Base-by-base conservation (phyloP, 2,329 filamentous ascomycete species). In the Dothiorella sarmentorum region DNA sequence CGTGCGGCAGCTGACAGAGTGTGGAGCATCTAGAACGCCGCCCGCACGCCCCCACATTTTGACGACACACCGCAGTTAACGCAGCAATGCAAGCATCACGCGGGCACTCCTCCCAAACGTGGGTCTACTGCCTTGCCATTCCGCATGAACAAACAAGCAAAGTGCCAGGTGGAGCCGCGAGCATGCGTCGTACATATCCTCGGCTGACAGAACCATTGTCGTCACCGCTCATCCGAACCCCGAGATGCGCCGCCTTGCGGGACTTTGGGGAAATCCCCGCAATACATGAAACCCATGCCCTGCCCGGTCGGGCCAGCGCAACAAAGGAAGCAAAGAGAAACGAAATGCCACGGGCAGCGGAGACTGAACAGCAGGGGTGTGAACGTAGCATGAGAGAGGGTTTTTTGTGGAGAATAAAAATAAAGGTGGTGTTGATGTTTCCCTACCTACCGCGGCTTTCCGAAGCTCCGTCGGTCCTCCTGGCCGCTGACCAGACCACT, bases 171-270 rank as follows among this genome's bases (percentile, higher is more conserved):
- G n/a, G n/a, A n/a, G n/a, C n/a, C n/a, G 29, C 11, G 20, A 18
- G 31, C 31, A 13, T 44, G 20, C 40, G 40, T 11, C 13, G 40
- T 44, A 22, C 18, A 17, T 22, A 35, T 37, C 20, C 31, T 51
- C 45, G 45, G 31, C 45, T 51, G 45, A 51, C 45, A 51, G 24
- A 51, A 37, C 18, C 7, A 51, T 15, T n/a, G 27, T 37, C 33
- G 47, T 52, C 47, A 52, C 47, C 47, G 47, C 33, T 27, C 47
- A 38, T 52, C 47, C 47, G 47, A 52, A 18, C 7, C 9, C 33
- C 47, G 33, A 38, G 47, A 33, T 33, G 47, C 47, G 47, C n/a
- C n/a, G n/a, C 47, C 49, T 53, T 24, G 49, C 49, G 22, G 49
- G 33, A 35, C 49, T n/a, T n/a, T 27, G 33, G 33, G 22, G 33